Evolutionary conservation across 176 grass and related monocot genomes (phyloP).

Genomic region (Elymus sibiricus): DNA sequence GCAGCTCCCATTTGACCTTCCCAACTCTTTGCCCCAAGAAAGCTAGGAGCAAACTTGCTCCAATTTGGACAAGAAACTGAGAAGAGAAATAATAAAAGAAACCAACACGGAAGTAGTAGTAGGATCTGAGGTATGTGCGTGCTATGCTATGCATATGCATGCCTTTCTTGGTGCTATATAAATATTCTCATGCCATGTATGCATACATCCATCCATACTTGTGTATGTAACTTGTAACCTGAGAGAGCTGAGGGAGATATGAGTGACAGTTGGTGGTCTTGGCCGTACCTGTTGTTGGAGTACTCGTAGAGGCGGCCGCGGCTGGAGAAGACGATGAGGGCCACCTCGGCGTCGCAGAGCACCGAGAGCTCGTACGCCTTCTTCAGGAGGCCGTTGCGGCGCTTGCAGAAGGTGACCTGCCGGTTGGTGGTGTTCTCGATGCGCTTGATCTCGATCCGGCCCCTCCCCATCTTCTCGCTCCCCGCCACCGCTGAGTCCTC

Average conservation of each 20-base stretch:
- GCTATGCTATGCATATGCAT: conserved; percentile 15
- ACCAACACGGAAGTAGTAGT: neutral
- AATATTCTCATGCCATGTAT: neutral
- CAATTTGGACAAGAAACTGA: conserved; percentile 37
- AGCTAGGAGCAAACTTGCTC: conserved; percentile 43
- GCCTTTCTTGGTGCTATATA: conserved; percentile 7
- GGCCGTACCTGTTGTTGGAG: conserved; percentile 55
- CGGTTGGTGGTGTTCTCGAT: conserved; percentile 80
- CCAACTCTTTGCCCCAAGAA: conserved; percentile 30
- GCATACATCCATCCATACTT: neutral
- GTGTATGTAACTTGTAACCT: neutral
- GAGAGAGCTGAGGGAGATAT: neutral
- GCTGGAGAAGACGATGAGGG: conserved; percentile 79
- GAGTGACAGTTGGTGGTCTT: neutral
- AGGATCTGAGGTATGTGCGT: conserved; percentile 20
- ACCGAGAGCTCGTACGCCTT: conserved; percentile 84
- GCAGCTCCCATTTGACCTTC: conserved; percentile 50
- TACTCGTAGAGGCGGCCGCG: conserved; percentile 86
- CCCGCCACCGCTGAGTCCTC: neutral
- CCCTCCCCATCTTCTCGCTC: conserved; percentile 56
- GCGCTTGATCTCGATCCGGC: conserved; percentile 83
- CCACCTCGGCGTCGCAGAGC: conserved; percentile 74
- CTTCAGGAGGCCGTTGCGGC: conserved; percentile 82
- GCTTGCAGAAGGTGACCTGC: conserved; percentile 91
- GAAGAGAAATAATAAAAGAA: neutral